These are phyloP conservation scores for Dipodascopsis uninucleata DNA, from an alignment of 805 yeast species.

Conservation along the genomic window DNA sequence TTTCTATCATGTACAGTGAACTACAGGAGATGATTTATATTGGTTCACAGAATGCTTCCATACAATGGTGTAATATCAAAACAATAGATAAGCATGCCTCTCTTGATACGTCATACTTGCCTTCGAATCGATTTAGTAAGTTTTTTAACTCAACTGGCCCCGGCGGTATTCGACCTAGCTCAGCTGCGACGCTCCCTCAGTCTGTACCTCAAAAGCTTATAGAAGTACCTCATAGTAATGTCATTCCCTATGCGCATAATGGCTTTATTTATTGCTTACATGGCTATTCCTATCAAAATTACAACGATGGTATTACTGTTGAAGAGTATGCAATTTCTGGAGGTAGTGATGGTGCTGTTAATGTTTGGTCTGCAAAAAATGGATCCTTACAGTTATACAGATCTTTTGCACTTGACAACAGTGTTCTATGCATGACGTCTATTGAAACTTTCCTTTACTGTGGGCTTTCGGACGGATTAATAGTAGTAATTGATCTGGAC, in stretches of 20 bases:
- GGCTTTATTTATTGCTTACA: constrained; percentile 67
- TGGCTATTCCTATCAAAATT: constrained; percentile 12
- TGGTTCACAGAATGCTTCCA: constrained; percentile 90
- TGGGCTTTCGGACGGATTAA: constrained; percentile 69
- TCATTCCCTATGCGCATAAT: constrained; percentile 79
- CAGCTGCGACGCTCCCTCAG: constrained; percentile 10
- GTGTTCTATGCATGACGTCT: constrained; percentile 66
- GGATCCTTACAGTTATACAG: constrained; percentile 9
- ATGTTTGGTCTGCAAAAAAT: constrained; percentile 61
- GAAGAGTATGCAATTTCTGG: constrained; percentile 55
- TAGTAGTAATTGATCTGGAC: constrained; percentile 83
- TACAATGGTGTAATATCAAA: constrained; percentile 58
- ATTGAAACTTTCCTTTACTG: constrained; percentile 71
- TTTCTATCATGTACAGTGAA: constrained; percentile 71
- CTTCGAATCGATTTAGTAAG: constrained; percentile 55
- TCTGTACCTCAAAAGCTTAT: constrained; percentile 16
- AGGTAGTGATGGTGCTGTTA: constrained; percentile 89
- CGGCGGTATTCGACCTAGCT: constrained; percentile 46
- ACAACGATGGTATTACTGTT: constrained; percentile 8
- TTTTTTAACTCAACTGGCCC: constrained; percentile 92
- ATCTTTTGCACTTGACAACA: constrained; percentile 46
- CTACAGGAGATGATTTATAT: constrained; percentile 59
- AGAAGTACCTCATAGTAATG: constrained; percentile 62
- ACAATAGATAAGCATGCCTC: constrained; percentile 28
- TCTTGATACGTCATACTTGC: constrained; percentile 33